Conservation (phyloP, 768 basidiomycete genomes). For the Boletus edulis region DNA sequence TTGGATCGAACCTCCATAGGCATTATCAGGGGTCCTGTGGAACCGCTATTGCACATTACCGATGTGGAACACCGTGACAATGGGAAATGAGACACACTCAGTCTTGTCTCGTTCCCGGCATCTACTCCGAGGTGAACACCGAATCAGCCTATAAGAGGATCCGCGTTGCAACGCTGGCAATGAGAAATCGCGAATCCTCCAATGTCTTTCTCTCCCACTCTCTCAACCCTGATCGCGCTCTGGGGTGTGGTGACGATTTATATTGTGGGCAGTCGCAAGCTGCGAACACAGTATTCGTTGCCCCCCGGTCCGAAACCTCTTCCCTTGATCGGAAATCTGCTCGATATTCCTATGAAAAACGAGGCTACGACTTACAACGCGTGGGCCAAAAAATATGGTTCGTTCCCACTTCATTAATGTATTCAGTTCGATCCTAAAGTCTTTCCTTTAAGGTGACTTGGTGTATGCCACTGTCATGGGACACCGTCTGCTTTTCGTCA, state of each 20-base stretch:
- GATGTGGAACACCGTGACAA: conserved; percentile 6
- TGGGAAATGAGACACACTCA: conserved; percentile 11
- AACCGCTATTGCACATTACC: background rate
- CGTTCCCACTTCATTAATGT: background rate
- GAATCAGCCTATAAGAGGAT: conserved; percentile 15
- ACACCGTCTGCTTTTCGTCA: conserved; percentile 46
- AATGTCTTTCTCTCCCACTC: conserved; percentile 15
- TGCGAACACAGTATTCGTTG: conserved; percentile 30
- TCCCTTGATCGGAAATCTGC: conserved; percentile 54
- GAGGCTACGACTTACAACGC: conserved; percentile 41
- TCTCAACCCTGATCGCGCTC: conserved; percentile 21
- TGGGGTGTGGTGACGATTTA: conserved; percentile 20
- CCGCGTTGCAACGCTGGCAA: background rate
- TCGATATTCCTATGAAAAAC: conserved; percentile 40
- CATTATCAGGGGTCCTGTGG: too few species aligned
- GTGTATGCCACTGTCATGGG: conserved; percentile 53
- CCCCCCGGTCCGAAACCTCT: conserved; percentile 56
- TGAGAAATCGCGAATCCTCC: conserved; percentile 1
- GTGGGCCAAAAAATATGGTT: conserved; percentile 40
- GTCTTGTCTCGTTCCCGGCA: conserved; percentile 2
- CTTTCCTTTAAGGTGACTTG: conserved; percentile 41
- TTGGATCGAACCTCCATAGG: too few species aligned
- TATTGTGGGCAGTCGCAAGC: conserved; percentile 12
- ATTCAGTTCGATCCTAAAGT: background rate
- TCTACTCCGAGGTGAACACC: conserved; percentile 9